phyloP scores from a whole-genome alignment of 2,329 filamentous ascomycete species.

The Aspergillus uvarum region DNA sequence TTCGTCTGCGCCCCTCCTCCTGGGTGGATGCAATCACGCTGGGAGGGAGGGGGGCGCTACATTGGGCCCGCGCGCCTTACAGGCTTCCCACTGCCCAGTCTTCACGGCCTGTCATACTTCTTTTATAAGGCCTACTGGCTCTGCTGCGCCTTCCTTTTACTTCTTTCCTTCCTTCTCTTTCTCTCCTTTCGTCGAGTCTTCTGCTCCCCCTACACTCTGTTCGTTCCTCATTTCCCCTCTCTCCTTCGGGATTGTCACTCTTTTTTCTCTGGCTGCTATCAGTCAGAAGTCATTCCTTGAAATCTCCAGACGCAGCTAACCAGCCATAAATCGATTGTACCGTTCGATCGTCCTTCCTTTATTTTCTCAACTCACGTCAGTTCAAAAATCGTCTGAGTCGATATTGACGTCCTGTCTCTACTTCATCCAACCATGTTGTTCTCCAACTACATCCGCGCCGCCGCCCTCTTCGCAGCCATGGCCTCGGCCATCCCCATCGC shows the following conservation, averaged over 20 bases:
- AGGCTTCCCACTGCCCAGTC: too few relatives aligned
- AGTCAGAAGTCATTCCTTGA: neutral
- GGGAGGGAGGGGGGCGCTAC: neutral
- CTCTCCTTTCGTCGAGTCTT: neutral
- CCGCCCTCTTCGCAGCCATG: constrained; percentile 9
- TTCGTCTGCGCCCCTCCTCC: neutral
- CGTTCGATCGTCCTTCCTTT: neutral
- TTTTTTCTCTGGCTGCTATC: neutral
- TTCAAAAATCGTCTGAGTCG: neutral
- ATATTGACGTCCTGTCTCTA: neutral
- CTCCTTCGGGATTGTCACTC: neutral
- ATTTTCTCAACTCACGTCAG: neutral
- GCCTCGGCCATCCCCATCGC: constrained; percentile 8
- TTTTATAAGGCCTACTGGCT: neutral
- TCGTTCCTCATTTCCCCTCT: neutral
- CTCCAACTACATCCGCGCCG: constrained; percentile 15
- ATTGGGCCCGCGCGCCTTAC: neutral
- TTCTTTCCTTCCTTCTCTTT: neutral
- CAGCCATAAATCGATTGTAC: too few relatives aligned
- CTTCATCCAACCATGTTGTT: constrained; percentile 6
- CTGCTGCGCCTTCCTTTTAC: neutral
- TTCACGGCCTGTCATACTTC: neutral
- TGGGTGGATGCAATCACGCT: too few relatives aligned
- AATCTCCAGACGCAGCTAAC: neutral
- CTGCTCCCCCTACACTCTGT: neutral